Evolutionary conservation across 2,329 filamentous ascomycete genomes (phyloP), one percentile per base, ranked within the genome.

Genomic region (Mycosphaerella sp.): DNA sequence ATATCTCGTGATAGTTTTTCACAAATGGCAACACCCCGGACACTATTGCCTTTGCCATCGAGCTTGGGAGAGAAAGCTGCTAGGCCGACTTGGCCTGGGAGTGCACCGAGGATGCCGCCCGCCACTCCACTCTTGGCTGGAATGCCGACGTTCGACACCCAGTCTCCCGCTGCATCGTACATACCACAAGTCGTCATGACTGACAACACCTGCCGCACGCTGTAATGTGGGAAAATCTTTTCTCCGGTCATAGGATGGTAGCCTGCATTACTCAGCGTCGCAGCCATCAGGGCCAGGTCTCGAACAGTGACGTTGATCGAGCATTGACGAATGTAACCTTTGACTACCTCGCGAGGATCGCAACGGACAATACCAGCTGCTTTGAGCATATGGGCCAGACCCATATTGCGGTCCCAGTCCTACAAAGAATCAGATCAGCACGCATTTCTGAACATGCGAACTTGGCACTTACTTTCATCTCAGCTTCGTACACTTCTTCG

Each of bases 141-240:
- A 31, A 73, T 71, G 2, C 70, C 70, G 5, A 73, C 67, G 21
- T 64, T 68, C 6, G 69, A 71, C 1, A 73, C 67, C 70, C 70
- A 73, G 46, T 71, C 68, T 4, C 70, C 70, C 0, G 70, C 70
- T n/a, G 69, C 68, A 57, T 72, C 66, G 58, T 73, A 73, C 70
- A 73, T 73, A 31, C 71, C 70, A 42, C 71, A 73, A 0, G 71
- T 73, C 0, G 71, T 73, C 70, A 73, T 73, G 51, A 73, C 67
- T 7, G 71, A 73, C 2, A 73, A 62, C 0, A 73, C 70, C 43
- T 73, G 71, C 6, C 71, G 67, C 1, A 73, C 70, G 46, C 68
- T 72, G 2, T 59, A 56, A 3, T 70, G 68, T 0, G 70, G 68
- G 9, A 73, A 73, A 10, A 73, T 67, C 8, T 29, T 44, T 11